Evolutionary conservation across 345 rosid genomes (phyloP), one percentile per base, ranked within the genome.

Genomic region (Gossypium australe): DNA sequence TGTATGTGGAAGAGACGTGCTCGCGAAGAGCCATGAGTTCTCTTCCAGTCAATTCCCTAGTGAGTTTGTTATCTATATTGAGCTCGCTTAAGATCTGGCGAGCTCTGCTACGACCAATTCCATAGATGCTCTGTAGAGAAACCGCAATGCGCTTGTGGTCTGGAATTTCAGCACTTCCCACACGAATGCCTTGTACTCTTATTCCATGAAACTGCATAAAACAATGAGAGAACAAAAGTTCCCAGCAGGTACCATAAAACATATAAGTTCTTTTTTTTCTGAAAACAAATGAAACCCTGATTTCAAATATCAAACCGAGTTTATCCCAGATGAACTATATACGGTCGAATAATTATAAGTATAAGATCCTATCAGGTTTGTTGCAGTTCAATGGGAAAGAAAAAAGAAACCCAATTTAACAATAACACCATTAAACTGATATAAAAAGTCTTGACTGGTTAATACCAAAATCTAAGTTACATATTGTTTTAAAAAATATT

Each of bases 121-220:
- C 94, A 78, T 84, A 87, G 53, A 89, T 72, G 72, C 85, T 77
- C 58, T 84, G 92, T 34, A 89, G 90, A 25, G 92, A 79, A 70
- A 71, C 79, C 49, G 78, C 83, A 1, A 89, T 75, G 51, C 81
- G 81, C 87, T 89, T 87, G 73, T 52, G 70, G 70, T 85, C 82
- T 14, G 90, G 88, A 44, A 87, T 82, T 75, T 87, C 88, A n/a
- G 85, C 81, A 16, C 85, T 83, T 63, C 90, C 90, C 58, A 87
- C 87, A 73, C 90, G 90, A 75, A 81, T 84, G 72, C 89, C 76
- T 60, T 76, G 82, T 27, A 84, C 80, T 18, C 76, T 72, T 64
- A 85, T 82, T 25, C 88, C 85, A 62, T 45, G 75, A 18, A 80
- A 71, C 92, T 89, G 67, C 81, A 73, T 27, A 74, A 20, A 72